phyloP scores from a whole-genome alignment of 169 alveolate species.

The Cyclospora cayetanensis region DNA sequence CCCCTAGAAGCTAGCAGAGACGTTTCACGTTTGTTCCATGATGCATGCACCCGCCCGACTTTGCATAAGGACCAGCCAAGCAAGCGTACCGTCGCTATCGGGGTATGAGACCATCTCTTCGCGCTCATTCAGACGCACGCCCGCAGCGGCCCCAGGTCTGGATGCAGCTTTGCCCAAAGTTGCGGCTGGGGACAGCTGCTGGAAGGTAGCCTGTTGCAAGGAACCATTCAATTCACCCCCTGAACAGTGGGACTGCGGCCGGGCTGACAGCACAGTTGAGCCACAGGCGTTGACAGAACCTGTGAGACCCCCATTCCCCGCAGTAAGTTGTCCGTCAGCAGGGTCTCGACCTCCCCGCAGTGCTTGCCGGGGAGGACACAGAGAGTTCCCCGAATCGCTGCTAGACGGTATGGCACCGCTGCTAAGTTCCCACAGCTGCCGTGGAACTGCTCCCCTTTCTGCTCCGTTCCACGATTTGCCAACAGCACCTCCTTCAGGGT shows the following conservation, averaged over 20 bases:
- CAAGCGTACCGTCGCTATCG: conserved; percentile 24
- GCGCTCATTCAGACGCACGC: not conserved
- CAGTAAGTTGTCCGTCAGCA: not conserved
- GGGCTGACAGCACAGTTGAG: not conserved
- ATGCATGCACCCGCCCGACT: no score
- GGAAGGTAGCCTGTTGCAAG: not conserved
- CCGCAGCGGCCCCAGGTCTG: not conserved
- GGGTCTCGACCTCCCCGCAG: conserved; percentile 39
- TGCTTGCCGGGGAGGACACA: not conserved
- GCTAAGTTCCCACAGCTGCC: conserved; percentile 39
- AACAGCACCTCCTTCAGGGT: conserved; percentile 13
- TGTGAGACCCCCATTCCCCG: not conserved
- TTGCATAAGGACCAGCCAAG: not conserved
- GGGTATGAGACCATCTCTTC: not conserved
- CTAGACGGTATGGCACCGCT: not conserved
- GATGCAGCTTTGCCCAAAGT: not conserved
- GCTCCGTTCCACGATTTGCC: not conserved
- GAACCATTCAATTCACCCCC: not conserved
- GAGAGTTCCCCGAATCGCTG: conserved; percentile 7
- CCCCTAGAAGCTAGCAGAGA: no score
- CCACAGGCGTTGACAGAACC: not conserved
- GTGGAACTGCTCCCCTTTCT: conserved; percentile 34
- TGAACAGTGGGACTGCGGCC: not conserved
- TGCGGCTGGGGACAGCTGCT: not conserved
- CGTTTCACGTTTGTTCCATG: no score